These are phyloP conservation scores for Pseudopyricularia cyperi DNA, from an alignment of 2,329 filamentous ascomycete species.

Conservation along the genomic window DNA sequence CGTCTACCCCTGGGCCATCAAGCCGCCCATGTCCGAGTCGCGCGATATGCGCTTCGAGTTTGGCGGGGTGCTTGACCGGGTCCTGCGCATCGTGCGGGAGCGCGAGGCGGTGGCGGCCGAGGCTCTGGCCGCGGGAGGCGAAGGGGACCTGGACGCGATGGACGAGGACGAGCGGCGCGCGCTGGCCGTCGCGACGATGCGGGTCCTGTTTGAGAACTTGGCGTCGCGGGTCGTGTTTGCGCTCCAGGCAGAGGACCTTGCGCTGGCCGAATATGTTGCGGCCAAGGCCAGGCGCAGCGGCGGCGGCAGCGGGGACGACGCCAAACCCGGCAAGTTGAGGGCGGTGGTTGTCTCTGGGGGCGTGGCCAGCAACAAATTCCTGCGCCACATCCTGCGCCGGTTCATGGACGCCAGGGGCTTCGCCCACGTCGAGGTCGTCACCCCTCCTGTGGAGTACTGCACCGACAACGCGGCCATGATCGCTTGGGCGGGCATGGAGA, in stretches of 20 bases:
- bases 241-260: slow-evolving; percentile 25
- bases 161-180: slow-evolving; percentile 46
- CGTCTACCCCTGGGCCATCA: slow-evolving; percentile 48
- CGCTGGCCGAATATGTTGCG: no score
- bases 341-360: slow-evolving; percentile 79
- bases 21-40: slow-evolving; percentile 48
- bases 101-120: slow-evolving; percentile 12
- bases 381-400: slow-evolving; percentile 50
- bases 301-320: slow-evolving; percentile 17
- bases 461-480: slow-evolving; percentile 98
- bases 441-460: slow-evolving; percentile 67
- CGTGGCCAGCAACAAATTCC: slow-evolving; percentile 73
- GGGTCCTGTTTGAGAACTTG: slow-evolving; percentile 77
- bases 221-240: slow-evolving; percentile 59
- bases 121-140: no score
- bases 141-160: neutral
- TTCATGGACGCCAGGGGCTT: slow-evolving; percentile 56
- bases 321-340: slow-evolving; percentile 8
- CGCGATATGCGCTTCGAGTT: slow-evolving; percentile 59
- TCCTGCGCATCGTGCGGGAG: slow-evolving; percentile 35
- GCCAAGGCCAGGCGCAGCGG: neutral
- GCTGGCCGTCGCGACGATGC: slow-evolving; percentile 64
- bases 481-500: slow-evolving; percentile 84
- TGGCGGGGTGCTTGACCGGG: slow-evolving; percentile 44
- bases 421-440: slow-evolving; percentile 45